Conservation (phyloP, 2,329 filamentous ascomycete species). For the Escovopsis sp. region DNA sequence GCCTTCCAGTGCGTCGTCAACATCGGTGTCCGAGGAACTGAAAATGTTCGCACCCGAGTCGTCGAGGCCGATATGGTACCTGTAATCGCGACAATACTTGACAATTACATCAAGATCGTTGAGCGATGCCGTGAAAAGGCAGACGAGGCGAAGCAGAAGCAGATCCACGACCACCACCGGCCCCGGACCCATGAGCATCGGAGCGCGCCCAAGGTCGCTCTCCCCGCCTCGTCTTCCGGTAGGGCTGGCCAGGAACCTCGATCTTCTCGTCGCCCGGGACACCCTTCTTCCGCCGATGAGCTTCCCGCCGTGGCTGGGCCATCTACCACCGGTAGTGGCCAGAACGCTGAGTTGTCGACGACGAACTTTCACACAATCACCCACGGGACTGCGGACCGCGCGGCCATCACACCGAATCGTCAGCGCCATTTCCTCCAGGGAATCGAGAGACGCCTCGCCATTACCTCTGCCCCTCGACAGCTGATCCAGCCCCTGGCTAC, state of each 20-base stretch:
- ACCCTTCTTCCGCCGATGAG: slow-evolving; percentile 55
- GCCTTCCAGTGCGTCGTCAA: slow-evolving; percentile 99
- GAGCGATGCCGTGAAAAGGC: slow-evolving; percentile 81
- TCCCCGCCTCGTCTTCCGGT: slow-evolving; percentile 32
- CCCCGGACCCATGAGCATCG: slow-evolving; percentile 36
- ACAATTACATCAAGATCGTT: slow-evolving; percentile 95
- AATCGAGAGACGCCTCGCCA: slow-evolving; percentile 34
- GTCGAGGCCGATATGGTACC: slow-evolving; percentile 99
- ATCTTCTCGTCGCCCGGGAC: slow-evolving; percentile 58
- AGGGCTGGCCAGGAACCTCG: slow-evolving; percentile 45
- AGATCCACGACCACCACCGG: slow-evolving; percentile 38
- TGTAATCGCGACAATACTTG: slow-evolving; percentile 92
- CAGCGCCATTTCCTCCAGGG: slow-evolving; percentile 36
- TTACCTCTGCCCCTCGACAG: slow-evolving; percentile 34
- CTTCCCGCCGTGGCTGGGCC: slow-evolving; percentile 27
- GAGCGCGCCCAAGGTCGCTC: slow-evolving; percentile 30
- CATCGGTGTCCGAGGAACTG: slow-evolving; percentile 90
- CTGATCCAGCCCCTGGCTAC: slow-evolving; percentile 49
- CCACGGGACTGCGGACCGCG: slow-evolving; percentile 8
- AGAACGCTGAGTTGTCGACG: slow-evolving; percentile 11
- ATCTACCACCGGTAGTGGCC: slow-evolving; percentile 16
- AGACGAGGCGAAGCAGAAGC: slow-evolving; percentile 66
- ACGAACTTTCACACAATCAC: slow-evolving; percentile 5
- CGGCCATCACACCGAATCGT: slow-evolving; percentile 19
- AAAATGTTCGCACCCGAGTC: slow-evolving; percentile 83